A percentile compares a stretch with the other conserved stretches of the same genome.
These are phyloP conservation scores for Euphorbia peplus DNA, from an alignment of 345 rosid genomes.

Conservation along the genomic window DNA sequence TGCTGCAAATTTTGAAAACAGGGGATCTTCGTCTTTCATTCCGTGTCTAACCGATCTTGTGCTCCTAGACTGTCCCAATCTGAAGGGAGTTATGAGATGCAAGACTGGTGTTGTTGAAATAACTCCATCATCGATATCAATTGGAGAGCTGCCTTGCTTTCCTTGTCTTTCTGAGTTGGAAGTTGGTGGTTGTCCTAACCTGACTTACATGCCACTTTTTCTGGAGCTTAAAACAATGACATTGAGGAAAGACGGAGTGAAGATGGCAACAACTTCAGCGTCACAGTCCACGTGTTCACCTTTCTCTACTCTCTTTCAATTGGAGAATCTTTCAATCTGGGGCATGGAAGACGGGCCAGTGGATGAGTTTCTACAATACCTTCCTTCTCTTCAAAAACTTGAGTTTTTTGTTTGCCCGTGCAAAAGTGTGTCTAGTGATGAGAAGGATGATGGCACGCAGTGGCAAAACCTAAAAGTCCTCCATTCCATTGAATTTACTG, in stretches of 20 bases:
- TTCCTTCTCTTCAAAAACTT: constrained; percentile 8
- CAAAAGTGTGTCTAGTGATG: not conserved
- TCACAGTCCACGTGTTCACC: not conserved
- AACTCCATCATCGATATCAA: no score
- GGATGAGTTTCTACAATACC: not conserved
- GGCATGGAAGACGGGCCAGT: not conserved
- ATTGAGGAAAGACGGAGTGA: not conserved
- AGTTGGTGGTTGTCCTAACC: no score
- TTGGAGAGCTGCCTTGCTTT: no score
- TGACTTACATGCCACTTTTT: constrained; percentile 9
- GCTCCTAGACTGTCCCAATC: not conserved
- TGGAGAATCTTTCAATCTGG: not conserved
- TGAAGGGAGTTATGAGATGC: constrained; percentile 11
- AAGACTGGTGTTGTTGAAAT: no score
- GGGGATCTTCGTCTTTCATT: not conserved
- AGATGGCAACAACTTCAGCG: not conserved
- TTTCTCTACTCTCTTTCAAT: not conserved
- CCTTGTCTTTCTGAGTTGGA: no score
- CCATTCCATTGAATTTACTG: not conserved
- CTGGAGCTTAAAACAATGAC: not conserved
- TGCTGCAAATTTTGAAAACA: no score
- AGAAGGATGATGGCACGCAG: not conserved
- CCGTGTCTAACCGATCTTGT: not conserved
- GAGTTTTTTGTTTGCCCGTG: not conserved
- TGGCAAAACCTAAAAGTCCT: constrained; percentile 14